These are phyloP conservation scores for Cladosporium sp. DNA, from an alignment of 2,329 filamentous ascomycete species.

Conservation along the genomic window DNA sequence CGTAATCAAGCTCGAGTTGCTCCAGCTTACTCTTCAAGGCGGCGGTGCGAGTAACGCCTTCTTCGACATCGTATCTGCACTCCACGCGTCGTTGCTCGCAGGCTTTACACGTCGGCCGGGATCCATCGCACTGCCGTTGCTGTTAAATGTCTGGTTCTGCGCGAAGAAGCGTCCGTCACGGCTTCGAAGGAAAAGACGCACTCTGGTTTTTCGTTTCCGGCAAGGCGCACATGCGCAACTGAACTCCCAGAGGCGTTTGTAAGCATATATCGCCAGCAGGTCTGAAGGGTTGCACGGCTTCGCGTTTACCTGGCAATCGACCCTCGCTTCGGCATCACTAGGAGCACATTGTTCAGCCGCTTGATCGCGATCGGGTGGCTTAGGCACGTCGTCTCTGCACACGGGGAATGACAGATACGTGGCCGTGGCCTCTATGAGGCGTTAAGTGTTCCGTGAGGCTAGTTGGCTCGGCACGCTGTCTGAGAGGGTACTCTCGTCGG, in stretches of 20 bases:
- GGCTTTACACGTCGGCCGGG: conserved; percentile 6
- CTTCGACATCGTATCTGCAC: conserved; percentile 12
- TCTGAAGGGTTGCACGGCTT: background rate
- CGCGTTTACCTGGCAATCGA: conserved; percentile 12
- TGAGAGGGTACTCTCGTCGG: background rate
- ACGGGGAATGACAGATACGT: conserved; percentile 3
- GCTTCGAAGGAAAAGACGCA: conserved; percentile 1
- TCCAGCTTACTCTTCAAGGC: conserved; percentile 10
- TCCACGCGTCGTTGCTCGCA: conserved; percentile 11
- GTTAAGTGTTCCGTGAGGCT: background rate
- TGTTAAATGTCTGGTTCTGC: background rate
- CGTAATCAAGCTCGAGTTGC: conserved; percentile 12
- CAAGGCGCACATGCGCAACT: conserved; percentile 12
- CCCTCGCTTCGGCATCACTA: conserved; percentile 12
- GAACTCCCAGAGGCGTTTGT: background rate
- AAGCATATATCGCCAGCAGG: conserved; percentile 1
- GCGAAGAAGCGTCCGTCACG: background rate
- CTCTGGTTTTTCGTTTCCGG: conserved; percentile 11
- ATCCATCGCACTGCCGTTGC: conserved; percentile 9
- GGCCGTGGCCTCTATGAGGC: background rate
- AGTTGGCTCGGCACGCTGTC: background rate
- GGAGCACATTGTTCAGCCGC: conserved; percentile 7
- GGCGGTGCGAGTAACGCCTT: conserved; percentile 7
- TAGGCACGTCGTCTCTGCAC: background rate
- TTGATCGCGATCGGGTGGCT: conserved; percentile 2